phyloP scores from a whole-genome alignment of 1,284 basidiomycete genomes.

The Ceratobasidium sp. region DNA sequence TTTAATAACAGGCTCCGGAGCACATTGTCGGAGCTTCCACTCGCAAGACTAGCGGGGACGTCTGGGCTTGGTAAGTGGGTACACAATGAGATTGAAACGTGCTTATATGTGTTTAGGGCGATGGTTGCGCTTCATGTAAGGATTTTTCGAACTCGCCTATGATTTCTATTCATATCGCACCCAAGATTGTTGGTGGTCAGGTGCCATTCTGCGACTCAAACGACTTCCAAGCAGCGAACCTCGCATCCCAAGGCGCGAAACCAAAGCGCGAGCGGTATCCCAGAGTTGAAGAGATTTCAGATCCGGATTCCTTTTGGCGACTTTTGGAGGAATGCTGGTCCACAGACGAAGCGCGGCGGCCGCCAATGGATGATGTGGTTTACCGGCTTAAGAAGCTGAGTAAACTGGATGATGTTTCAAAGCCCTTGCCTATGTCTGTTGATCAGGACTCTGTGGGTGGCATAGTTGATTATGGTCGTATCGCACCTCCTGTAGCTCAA shows the following conservation, averaged over 20 bases:
- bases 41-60: conserved; percentile 15
- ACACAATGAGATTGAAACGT: not conserved
- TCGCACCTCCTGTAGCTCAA: not conserved
- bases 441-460: not conserved
- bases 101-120: not conserved
- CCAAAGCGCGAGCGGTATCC: conserved; percentile 9
- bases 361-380: conserved; percentile 23
- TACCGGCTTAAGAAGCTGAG: not conserved
- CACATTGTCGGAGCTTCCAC: not conserved
- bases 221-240: not conserved
- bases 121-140: conserved; percentile 28
- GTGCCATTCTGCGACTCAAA: conserved; percentile 9
- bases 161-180: not conserved
- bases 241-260: not conserved
- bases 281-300: not conserved
- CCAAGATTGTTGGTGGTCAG: conserved; percentile 1
- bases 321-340: conserved; percentile 34
- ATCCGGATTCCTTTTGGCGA: conserved; percentile 23
- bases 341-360: not conserved
- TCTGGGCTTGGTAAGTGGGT: conserved; percentile 31
- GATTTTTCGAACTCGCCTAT: not conserved
- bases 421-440: not conserved
- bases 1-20: conserved; percentile 8
- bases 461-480: not conserved
- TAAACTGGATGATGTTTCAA: not conserved